These are phyloP conservation scores for Diplodia corticola DNA, from an alignment of 2,329 filamentous ascomycete genomes.

Conservation along the genomic window DNA sequence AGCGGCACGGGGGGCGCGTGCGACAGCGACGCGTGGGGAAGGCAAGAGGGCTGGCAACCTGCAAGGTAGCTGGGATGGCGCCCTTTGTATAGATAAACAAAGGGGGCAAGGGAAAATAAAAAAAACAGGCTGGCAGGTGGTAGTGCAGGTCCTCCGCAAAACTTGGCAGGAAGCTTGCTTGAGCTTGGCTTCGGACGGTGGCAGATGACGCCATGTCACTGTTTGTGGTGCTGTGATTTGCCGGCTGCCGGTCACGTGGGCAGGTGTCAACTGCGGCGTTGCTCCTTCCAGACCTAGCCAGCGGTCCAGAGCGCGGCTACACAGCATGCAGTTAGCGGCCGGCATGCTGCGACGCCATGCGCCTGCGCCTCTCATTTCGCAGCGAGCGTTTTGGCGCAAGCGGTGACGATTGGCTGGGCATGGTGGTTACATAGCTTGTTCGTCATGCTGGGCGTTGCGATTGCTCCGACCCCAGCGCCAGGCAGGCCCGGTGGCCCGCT, in stretches of 20 bases:
- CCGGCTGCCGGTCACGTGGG: constrained; percentile 3
- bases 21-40: not conserved
- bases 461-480: too few species aligned
- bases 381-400: not conserved
- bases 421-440: not conserved
- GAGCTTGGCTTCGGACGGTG: not conserved
- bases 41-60: not conserved
- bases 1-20: not conserved
- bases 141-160: not conserved
- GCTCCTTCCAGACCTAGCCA: not conserved
- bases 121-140: not conserved
- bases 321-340: not conserved
- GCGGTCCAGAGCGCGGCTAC: not conserved
- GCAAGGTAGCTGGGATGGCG: not conserved
- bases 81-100: constrained; percentile 2
- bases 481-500: too few species aligned
- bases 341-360: not conserved
- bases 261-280: not conserved
- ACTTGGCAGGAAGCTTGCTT: constrained; percentile 6
- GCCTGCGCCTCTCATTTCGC: not conserved
- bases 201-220: not conserved
- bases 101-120: not conserved
- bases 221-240: not conserved
- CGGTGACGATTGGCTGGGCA: not conserved
- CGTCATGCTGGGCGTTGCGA: not conserved